Evolutionary conservation across 345 rosid genomes (phyloP), one percentile per base, ranked within the genome.

Genomic region (Syzygium grande): DNA sequence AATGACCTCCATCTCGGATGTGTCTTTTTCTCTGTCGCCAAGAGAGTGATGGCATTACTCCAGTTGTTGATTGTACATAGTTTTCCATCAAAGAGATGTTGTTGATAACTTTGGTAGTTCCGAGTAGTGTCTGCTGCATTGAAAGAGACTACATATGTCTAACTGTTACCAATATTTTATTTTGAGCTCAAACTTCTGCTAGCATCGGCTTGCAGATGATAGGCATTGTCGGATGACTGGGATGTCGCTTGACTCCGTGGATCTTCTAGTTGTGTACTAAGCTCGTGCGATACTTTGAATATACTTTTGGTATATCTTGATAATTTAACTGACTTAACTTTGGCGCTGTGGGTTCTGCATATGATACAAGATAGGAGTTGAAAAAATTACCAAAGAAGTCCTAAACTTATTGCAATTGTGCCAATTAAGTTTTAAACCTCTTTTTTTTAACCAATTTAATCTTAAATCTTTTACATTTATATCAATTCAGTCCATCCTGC

Each of bases 1-100:
- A 97, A 93, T 97, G 91, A 90, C 34, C 85, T 65, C 78, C 6
- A 3, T 65, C 23, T 65, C 11, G 6, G 23, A 65, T 30, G 23
- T 30, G 78, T 65, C 78, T 53, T 41, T 61, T 52, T 46, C 52
- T 46, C 41, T 63, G 41, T 63, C 77, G 3, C 77, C 41, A 29
- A 63, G 77, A 29, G 77, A 17, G 34, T 63, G 38, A 29, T 15
- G 77, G 2, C 77, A 30, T 29, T 63, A 16, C 77, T 63, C 78
- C 43, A 16, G 78, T 65, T 65, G 43, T 65, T 30, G 78, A 65
- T 30, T 65, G 43, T 84, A 84, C 38, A 84, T 84, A 84, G 13
- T 65, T 16, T 65, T 65, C 41, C 78, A 16, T 65, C 23, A 5
- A 7, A 30, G 78, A 7, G 23, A 65, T 65, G 78, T 65, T 22